A percentile compares a stretch with the other conserved stretches of the same genome.
These are phyloP conservation scores for Aeminium ludgeri DNA, from an alignment of 495 filamentous ascomycete genomes.

Conservation along the genomic window DNA sequence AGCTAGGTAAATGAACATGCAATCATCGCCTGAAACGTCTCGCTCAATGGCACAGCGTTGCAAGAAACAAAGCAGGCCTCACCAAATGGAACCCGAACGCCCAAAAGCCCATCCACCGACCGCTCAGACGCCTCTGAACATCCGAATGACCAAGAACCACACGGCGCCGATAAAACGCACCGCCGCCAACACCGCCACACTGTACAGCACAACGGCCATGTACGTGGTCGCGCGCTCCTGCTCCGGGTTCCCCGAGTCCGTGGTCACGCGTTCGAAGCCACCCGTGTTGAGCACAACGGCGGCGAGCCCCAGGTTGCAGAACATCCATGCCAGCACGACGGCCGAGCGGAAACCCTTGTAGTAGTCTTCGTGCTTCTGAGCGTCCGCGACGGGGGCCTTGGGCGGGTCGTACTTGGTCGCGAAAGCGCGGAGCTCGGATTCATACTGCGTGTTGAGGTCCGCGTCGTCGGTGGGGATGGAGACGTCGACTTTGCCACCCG, in stretches of 20 bases:
- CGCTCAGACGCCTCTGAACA: constrained; percentile 43
- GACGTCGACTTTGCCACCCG: constrained; percentile 86
- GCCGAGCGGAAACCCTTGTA: constrained; percentile 89
- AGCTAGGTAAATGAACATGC: too few species aligned
- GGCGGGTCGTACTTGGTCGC: constrained; percentile 46
- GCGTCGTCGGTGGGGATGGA: constrained; percentile 74
- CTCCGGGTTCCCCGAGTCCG: constrained; percentile 29
- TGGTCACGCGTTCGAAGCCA: constrained; percentile 49
- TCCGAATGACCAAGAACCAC: constrained; percentile 88
- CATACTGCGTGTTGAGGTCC: constrained; percentile 86
- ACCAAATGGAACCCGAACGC: background rate
- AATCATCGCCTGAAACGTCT: too few species aligned
- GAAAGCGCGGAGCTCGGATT: constrained; percentile 66
- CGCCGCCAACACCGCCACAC: constrained; percentile 66
- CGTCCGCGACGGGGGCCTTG: constrained; percentile 40
- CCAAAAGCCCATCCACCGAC: background rate
- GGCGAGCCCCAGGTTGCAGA: constrained; percentile 77
- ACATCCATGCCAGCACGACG: constrained; percentile 91
- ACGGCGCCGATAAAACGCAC: constrained; percentile 83
- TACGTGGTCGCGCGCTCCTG: constrained; percentile 50
- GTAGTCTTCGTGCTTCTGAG: constrained; percentile 89
- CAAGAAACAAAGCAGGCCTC: too few species aligned
- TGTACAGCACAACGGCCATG: constrained; percentile 81
- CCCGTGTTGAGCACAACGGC: constrained; percentile 78
- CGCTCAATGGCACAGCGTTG: too few species aligned